phyloP scores from a whole-genome alignment of 441 rosid genomes.

The Syzygium malaccense region DNA sequence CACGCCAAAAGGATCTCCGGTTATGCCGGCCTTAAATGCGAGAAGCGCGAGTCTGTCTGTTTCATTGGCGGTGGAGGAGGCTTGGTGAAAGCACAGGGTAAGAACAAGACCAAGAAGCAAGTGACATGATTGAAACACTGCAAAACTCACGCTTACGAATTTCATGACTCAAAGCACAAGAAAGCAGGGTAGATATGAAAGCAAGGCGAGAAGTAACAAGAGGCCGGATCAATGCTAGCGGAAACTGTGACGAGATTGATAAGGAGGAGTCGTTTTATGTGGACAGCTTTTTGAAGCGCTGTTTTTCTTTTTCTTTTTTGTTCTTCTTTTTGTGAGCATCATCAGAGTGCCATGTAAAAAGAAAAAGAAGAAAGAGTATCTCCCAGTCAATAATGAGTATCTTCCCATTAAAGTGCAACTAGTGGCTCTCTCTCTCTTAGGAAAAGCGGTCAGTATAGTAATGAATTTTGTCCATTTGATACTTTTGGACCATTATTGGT shows the following conservation, averaged over 20 bases:
- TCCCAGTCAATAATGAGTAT: too few species aligned
- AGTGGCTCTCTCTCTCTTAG: too few species aligned
- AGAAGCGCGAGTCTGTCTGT: constrained; percentile 2
- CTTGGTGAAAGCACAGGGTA: neutral
- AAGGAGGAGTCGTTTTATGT: neutral
- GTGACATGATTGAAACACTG: neutral
- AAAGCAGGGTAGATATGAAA: neutral
- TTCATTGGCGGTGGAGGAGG: neutral
- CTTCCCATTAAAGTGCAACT: neutral
- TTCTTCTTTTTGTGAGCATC: neutral
- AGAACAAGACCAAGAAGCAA: neutral
- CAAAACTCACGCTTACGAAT: neutral
- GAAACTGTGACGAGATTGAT: neutral
- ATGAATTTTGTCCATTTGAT: neutral
- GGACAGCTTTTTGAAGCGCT: neutral
- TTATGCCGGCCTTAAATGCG: neutral
- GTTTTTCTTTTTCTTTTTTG: too few species aligned
- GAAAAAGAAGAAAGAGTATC: neutral
- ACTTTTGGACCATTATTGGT: neutral
- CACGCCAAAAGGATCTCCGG: constrained; percentile 1
- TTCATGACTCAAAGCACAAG: neutral
- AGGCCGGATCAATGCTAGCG: neutral
- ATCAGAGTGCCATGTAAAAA: neutral
- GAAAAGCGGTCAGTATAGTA: neutral
- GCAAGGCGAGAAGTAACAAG: neutral